Evolutionary conservation across 805 yeast genomes (phyloP), one percentile per base, ranked within the genome.

Genomic region (Monosporozyma yasuniensis): DNA sequence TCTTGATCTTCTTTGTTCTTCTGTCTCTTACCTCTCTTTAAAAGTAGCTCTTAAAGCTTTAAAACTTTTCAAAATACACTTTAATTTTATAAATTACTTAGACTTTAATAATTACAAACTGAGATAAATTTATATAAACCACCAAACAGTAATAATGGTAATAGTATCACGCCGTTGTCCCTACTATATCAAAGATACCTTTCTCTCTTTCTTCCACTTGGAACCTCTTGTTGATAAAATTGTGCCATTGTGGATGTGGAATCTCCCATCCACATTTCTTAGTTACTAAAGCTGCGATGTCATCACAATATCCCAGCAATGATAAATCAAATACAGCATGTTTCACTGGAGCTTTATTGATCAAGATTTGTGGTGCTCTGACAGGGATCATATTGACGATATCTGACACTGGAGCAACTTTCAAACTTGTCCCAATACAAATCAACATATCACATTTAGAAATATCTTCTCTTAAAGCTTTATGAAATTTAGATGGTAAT

Each of bases 331-430:
- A 89, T 57, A 83, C 86, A 44, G 83, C 76, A 59, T 86, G 95
- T 39, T 73, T 73, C 16, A 87, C 81, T 0, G 87, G 81, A 57
- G 87, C 93, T 58, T 77, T 80, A 61, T 87, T 86, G 54, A 89
- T 84, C 50, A 86, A 70, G 8, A 90, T 74, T 65, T 88, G 95
- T 1, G 96, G 96, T 2, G 85, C 80, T 16, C 76, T 65, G 12
- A 75, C 74, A 0, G 83, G 80, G 2, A 89, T 68, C 67, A 77
- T 73, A 54, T 87, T 82, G 14, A 87, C 89, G 50, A 89, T 86
- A 48, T 87, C 89, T 46, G 88, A 81, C 5, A 90, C 96, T 0
- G 97, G 97, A 0, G 95, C 88, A 19, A 89, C 97, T 62, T 89
- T 87, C 56, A 89, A 73, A n/a, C 96, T 87, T 0, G 97, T 89